phyloP scores from a whole-genome alignment of 2,329 filamentous ascomycete genomes.

The Nemania serpens region DNA sequence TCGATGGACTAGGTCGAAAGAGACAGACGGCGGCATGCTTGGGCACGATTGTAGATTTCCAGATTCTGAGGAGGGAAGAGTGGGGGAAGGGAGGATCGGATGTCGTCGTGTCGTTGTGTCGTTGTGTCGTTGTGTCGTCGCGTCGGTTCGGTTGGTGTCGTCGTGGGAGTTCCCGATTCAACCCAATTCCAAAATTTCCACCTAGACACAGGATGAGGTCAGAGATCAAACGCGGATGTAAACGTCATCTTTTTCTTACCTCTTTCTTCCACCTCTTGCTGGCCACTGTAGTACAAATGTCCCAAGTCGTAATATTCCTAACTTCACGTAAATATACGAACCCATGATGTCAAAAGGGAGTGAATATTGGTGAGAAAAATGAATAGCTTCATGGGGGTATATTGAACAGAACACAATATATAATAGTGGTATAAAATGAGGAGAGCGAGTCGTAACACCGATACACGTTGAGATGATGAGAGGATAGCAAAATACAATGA shows the following conservation, averaged over 20 bases:
- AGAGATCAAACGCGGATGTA: not conserved
- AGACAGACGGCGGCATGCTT: slow-evolving; percentile 4
- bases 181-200: not conserved
- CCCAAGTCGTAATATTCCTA: no score
- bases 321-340: no score
- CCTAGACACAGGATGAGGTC: not conserved
- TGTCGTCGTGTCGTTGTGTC: not conserved
- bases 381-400: no score
- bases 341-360: no score
- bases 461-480: no score
- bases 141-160: not conserved
- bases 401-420: no score
- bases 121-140: not conserved
- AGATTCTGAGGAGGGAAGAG: not conserved
- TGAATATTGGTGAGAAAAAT: no score
- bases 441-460: no score
- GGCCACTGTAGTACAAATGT: no score
- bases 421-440: no score
- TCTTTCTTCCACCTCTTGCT: slow-evolving; percentile 6
- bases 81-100: not conserved
- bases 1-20: not conserved
- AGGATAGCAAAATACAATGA: no score
- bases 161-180: not conserved
- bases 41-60: slow-evolving; percentile 1
- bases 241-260: not conserved